Evolutionary conservation across 768 basidiomycete genomes (phyloP).

Genomic region (Russula griseocarnosa): DNA sequence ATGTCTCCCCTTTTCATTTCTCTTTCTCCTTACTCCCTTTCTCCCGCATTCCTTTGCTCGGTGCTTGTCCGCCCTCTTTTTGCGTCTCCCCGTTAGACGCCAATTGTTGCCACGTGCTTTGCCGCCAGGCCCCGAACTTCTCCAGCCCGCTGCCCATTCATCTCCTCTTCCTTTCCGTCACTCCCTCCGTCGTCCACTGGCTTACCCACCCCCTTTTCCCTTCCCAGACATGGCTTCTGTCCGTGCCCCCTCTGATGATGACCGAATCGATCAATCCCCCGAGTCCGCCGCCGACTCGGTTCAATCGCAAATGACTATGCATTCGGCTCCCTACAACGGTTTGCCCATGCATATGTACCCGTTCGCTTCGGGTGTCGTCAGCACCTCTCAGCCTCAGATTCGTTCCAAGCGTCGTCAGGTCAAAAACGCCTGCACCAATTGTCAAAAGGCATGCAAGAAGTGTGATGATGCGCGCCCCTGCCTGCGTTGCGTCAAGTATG

Average conservation of each 20-base stretch:
- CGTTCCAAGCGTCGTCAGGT: constrained; percentile 82
- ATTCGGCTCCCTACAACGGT: constrained; percentile 48
- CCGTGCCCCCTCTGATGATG: constrained; percentile 34
- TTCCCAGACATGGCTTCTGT: constrained; percentile 27
- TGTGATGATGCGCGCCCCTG: constrained; percentile 91
- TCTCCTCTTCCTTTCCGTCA: constrained; percentile 26
- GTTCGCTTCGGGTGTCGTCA: constrained; percentile 48
- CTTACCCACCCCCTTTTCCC: constrained; percentile 9
- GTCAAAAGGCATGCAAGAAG: constrained; percentile 89
- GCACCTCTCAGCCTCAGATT: constrained; percentile 46
- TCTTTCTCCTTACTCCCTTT: neutral
- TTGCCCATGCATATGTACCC: constrained; percentile 71
- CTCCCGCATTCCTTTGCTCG: constrained; percentile 8
- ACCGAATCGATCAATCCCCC: constrained; percentile 36
- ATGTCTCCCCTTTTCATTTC: neutral
- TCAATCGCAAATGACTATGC: constrained; percentile 50
- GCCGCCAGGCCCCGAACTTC: constrained; percentile 20
- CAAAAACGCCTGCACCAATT: constrained; percentile 89
- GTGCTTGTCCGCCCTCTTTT: constrained; percentile 20
- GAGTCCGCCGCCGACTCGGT: constrained; percentile 33
- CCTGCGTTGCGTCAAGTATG: constrained; percentile 89
- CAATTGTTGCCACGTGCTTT: constrained; percentile 26
- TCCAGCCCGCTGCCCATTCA: constrained; percentile 24
- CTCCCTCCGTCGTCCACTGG: constrained; percentile 23
- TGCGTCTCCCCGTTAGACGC: constrained; percentile 9